Base-by-base conservation (phyloP, 1,284 basidiomycete genomes). In the Ceratobasidium sp. region DNA sequence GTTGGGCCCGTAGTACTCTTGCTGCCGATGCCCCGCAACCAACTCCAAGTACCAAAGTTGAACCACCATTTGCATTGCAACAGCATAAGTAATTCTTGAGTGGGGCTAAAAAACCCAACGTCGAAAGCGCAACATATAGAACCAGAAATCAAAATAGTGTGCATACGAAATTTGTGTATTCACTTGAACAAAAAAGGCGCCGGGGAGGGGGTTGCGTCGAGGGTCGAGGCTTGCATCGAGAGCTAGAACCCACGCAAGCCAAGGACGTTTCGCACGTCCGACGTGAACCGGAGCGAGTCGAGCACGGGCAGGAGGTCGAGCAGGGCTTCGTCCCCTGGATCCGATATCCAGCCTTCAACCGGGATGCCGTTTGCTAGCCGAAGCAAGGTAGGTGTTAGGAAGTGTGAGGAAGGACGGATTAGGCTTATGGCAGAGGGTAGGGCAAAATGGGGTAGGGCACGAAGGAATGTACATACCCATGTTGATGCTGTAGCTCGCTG, bases 261-360 rank as follows among this genome's bases (percentile, higher is more conserved):
- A 63, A 99, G 86, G 37, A 99, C 92, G 78, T 93, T 88, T 77
- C 97, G 89, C 27, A 99, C 97, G 81, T 99, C 97, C 75, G 89
- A 92, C 4, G 96, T 98, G 83, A 99, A 99, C 39, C 97, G 89
- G 75, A 99, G 84, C 66, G 94, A 96, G 83, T 99, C 97, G 74
- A 99, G 88, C 61, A 99, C 91, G 24, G 97, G 97, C 24, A 99
- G 85, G 74, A 98, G 87, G 83, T 99, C 96, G 65, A 99, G 89
- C 61, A 99, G 85, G 11, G 96, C 97, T 84, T 98, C 95, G 84
- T 99, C 97, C 76, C 91, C 91, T 27, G 96, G 96, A 83, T 99
- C 98, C 77, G 96, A 92, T 22, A 96, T 98, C 97, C 97, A 99
- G 56, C 97, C 97, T 85, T 99, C 97, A 81, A 99, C 95, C 41